A percentile compares a stretch with the other conserved stretches of the same genome.
Evolutionary conservation across 805 yeast species (phyloP).

Genomic region (Wickerhamomyces alni): DNA sequence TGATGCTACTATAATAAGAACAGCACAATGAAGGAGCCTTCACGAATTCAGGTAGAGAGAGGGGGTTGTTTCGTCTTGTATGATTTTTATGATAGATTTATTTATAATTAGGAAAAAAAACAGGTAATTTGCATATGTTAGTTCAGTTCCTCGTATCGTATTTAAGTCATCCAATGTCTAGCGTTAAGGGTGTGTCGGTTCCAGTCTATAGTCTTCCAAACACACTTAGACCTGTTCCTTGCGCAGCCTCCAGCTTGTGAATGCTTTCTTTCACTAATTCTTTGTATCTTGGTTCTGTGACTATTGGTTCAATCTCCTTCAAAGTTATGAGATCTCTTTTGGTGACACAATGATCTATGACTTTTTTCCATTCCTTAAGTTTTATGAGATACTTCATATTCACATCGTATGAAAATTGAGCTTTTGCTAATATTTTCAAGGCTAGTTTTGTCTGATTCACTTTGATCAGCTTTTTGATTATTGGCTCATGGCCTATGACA

Average conservation of each 20-base stretch:
- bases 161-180: background rate
- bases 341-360: constrained; percentile 16
- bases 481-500: constrained; percentile 66
- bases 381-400: constrained; percentile 13
- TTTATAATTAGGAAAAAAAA: too few relatives aligned
- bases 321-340: constrained; percentile 12
- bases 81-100: too few relatives aligned
- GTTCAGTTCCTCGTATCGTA: background rate
- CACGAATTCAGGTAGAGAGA: background rate
- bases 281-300: constrained; percentile 7
- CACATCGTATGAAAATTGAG: constrained; percentile 11
- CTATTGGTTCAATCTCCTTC: constrained; percentile 3
- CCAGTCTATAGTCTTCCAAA: constrained; percentile 1
- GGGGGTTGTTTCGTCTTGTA: background rate
- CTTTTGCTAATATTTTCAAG: constrained; percentile 9
- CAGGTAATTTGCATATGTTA: too few relatives aligned
- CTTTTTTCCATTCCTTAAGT: constrained; percentile 15
- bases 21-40: background rate
- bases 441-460: constrained; percentile 14
- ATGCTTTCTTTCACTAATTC: constrained; percentile 5
- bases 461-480: constrained; percentile 24
- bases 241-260: background rate
- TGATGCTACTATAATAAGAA: background rate
- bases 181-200: too few relatives aligned
- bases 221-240: background rate